These are phyloP conservation scores for Microdochium nivale DNA, from an alignment of 2,329 filamentous ascomycete species.

Conservation along the genomic window DNA sequence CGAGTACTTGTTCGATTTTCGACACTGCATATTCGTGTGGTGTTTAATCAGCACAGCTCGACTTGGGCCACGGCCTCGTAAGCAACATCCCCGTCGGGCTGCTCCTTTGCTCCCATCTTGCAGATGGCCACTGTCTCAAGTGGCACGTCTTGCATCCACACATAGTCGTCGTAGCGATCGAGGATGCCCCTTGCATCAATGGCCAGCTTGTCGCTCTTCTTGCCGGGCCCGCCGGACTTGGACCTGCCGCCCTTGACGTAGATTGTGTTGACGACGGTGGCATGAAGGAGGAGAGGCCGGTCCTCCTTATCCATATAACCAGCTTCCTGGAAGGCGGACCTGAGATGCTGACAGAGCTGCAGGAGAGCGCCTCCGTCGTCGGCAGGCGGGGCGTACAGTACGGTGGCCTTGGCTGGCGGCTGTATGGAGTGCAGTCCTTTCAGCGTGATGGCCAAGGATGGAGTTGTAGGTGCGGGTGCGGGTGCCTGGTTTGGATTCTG, in stretches of 20 bases:
- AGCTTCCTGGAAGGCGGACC: conserved; percentile 41
- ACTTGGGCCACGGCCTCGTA: conserved; percentile 47
- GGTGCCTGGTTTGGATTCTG: conserved; percentile 2
- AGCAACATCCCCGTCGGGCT: conserved; percentile 42
- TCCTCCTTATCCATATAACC: conserved; percentile 49
- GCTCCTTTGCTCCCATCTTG: conserved; percentile 75
- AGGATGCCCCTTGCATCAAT: conserved; percentile 48
- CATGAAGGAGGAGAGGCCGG: conserved; percentile 66
- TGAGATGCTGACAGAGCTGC: conserved; percentile 48
- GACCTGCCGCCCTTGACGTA: conserved; percentile 47
- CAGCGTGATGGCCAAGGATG: conserved; percentile 34
- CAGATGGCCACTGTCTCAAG: conserved; percentile 72
- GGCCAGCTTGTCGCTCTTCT: conserved; percentile 28
- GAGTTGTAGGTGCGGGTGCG: conserved; percentile 1
- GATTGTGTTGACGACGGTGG: conserved; percentile 78
- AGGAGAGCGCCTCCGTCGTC: conserved; percentile 44
- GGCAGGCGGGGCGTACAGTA: conserved; percentile 56
- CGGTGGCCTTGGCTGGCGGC: conserved; percentile 42
- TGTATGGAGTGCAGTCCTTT: conserved; percentile 56
- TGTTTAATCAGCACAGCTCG: conserved; percentile 2
- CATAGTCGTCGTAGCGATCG: conserved; percentile 51
- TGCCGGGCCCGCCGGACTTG: conserved; percentile 12
- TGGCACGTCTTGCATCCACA: conserved; percentile 61
- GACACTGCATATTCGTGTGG: too few relatives aligned
- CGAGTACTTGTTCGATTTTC: too few relatives aligned